phyloP scores from a whole-genome alignment of 108 stramenopile species.

The Skeletonema potamos region DNA sequence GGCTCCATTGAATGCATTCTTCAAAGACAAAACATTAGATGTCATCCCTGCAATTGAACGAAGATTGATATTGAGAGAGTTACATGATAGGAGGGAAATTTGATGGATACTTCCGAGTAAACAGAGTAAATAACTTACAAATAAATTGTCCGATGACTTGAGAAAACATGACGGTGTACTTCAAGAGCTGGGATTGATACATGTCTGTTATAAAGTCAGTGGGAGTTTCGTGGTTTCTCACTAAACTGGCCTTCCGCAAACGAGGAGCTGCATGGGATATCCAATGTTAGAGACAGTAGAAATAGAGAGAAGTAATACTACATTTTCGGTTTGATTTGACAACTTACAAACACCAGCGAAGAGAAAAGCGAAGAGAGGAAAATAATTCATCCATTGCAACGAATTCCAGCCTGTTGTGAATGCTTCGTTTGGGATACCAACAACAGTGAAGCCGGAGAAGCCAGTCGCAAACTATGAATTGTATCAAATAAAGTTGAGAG shows the following conservation, averaged over 20 bases:
- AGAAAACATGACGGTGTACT: conserved; percentile 12
- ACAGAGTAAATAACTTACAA: no score
- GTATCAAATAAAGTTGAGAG: no score
- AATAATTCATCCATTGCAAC: conserved; percentile 22
- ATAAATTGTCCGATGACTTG: conserved; percentile 22
- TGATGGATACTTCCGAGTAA: no score
- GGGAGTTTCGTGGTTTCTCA: conserved; percentile 30
- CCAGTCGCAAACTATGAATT: conserved; percentile 35
- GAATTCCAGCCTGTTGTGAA: conserved; percentile 23
- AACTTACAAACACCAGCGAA: conserved; percentile 22
- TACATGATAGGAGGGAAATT: no score
- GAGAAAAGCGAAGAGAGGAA: not conserved
- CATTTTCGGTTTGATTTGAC: no score
- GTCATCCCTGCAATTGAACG: no score
- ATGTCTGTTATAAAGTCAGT: conserved; percentile 45
- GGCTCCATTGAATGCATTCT: conserved; percentile 1
- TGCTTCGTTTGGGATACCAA: conserved; percentile 35
- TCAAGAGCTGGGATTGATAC: conserved; percentile 21
- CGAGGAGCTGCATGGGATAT: no score
- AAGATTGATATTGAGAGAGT: no score
- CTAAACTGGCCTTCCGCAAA: no score
- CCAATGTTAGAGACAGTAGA: no score
- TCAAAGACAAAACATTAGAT: conserved; percentile 24
- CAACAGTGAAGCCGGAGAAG: conserved; percentile 26
- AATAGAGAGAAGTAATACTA: no score